Evolutionary conservation across 345 rosid species (phyloP), one percentile per base, ranked within the genome.

Genomic region (Crucihimalaya himalaica): DNA sequence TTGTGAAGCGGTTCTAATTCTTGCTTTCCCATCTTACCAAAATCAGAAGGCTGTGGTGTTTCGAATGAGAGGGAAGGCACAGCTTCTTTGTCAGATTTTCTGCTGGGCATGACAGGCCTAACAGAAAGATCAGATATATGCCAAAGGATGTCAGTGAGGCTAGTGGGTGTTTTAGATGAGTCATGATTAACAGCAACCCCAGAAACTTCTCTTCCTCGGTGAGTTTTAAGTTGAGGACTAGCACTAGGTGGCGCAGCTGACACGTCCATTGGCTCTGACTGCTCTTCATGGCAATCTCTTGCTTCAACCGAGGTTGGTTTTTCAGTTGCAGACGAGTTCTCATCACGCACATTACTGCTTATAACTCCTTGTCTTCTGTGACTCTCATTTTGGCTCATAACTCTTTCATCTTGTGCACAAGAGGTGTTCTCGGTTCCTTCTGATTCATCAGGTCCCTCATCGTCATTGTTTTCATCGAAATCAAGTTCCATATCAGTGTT

Each of bases 401-500:
- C 32, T 64, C 75, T 81, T 18, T 83, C 83, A 57, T 85, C 86
- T 45, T 80, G 58, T 50, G 68, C 50, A 78, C 79, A 81, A 52
- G 63, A 58, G 39, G 84, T 66, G 72, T 73, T 82, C 31, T 87
- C 96, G 37, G 80, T 73, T 29, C 85, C 92, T 59, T 89, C 96
- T 63, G 82, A 37, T 74, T 95, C 99, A 50, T 92, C 98, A 13
- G 84, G 84, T 45, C 73, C 70, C 80, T 95, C 99, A 32, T 88
- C 97, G 71, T 92, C 97, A 53, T 73, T 52, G 63, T 85, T 85
- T 84, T 95, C 99, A 72, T 88, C 82, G 81, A 95, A 95, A 84
- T 95, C 93, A 78, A 95, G 99, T 75, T 95, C 99, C 99, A 95
- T 92, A 73, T 95, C 98, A 3, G 86, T 89, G 83, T 92, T 90